Percentiles rank a stretch among this genome's conserved stretches.
These are phyloP conservation scores for Suillus bovinus DNA, from an alignment of 768 basidiomycete genomes.

Conservation along the genomic window DNA sequence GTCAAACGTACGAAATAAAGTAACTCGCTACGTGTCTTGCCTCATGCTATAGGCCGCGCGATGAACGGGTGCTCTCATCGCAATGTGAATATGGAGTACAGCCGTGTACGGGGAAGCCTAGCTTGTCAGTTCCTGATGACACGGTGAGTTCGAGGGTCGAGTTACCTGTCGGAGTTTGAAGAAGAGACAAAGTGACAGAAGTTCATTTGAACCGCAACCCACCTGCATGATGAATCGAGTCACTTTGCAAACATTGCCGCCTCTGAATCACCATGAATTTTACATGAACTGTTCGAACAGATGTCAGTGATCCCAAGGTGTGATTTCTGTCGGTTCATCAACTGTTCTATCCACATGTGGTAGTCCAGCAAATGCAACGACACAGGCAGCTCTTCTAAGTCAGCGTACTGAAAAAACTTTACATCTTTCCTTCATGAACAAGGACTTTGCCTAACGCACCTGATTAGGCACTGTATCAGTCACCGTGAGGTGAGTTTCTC, in stretches of 20 bases:
- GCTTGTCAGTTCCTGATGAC: no score
- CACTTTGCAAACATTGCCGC: neutral
- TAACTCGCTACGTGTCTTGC: neutral
- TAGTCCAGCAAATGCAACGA: neutral
- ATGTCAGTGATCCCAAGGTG: neutral
- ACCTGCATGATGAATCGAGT: no score
- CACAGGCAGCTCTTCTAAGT: neutral
- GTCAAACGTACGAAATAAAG: neutral
- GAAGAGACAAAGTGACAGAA: no score
- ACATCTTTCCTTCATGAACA: neutral
- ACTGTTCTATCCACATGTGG: neutral
- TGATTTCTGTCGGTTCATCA: neutral
- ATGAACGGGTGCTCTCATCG: neutral
- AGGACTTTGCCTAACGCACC: neutral
- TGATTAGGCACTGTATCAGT: slow-evolving; percentile 93
- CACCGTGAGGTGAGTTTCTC: slow-evolving; percentile 61
- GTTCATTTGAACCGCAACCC: neutral
- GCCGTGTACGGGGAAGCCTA: no score
- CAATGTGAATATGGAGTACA: no score
- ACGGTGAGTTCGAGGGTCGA: no score
- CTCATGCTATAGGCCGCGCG: neutral
- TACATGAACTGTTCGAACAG: neutral
- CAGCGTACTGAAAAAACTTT: neutral
- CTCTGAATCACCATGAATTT: neutral
- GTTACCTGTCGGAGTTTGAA: no score